These are phyloP conservation scores for Daldinia concentrica DNA, from an alignment of 495 filamentous ascomycete species.

Conservation along the genomic window DNA sequence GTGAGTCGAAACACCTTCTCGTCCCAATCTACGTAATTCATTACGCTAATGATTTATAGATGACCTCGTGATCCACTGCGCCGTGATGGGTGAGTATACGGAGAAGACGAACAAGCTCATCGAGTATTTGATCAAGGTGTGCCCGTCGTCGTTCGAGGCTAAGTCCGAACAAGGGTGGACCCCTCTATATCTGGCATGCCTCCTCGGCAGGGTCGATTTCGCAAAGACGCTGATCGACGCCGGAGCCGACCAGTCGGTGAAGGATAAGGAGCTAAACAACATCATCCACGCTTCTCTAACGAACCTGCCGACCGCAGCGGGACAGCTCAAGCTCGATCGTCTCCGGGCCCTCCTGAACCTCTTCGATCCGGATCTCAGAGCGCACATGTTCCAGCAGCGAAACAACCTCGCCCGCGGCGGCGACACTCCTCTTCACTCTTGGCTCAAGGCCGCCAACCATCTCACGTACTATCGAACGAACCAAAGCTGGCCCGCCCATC, in stretches of 20 bases:
- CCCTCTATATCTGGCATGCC: constrained; percentile 68
- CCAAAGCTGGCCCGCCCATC: not conserved
- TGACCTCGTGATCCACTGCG: constrained; percentile 72
- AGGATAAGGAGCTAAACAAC: constrained; percentile 64
- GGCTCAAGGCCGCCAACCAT: constrained; percentile 42
- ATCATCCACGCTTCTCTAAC: constrained; percentile 66
- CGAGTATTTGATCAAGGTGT: constrained; percentile 66
- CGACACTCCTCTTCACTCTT: constrained; percentile 54
- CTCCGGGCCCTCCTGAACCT: constrained; percentile 60
- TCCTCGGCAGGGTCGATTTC: constrained; percentile 57
- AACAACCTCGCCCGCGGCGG: constrained; percentile 48
- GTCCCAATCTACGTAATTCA: not conserved
- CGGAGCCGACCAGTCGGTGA: constrained; percentile 70
- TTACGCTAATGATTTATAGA: constrained; percentile 53
- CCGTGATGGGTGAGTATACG: constrained; percentile 57
- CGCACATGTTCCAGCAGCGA: constrained; percentile 52
- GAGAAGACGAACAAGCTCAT: constrained; percentile 62
- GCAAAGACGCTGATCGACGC: constrained; percentile 68
- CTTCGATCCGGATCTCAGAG: constrained; percentile 59
- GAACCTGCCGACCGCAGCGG: not conserved
- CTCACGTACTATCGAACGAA: not conserved
- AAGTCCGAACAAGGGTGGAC: constrained; percentile 65
- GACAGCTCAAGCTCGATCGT: constrained; percentile 31
- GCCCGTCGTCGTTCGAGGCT: constrained; percentile 66
- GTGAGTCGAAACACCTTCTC: constrained; percentile 51